Conservation (phyloP, 2,329 filamentous ascomycete genomes). For the Mycocentrospora acerina region DNA sequence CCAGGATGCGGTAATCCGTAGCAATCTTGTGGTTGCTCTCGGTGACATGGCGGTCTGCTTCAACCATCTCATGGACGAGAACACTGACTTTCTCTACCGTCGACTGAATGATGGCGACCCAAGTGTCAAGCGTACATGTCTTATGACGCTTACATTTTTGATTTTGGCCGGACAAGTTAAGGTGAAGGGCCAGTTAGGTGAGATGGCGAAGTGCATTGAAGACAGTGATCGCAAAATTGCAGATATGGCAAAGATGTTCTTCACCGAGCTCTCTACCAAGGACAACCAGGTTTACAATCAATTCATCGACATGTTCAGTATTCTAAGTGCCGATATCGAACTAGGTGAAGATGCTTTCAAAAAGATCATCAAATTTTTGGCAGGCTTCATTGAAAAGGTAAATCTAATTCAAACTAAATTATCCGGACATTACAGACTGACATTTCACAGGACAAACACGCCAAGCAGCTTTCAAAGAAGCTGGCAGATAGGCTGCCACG, state of each 20-base stretch:
- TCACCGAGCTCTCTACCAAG: conserved; percentile 94
- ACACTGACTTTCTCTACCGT: conserved; percentile 96
- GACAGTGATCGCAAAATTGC: conserved; percentile 93
- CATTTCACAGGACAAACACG: conserved; percentile 82
- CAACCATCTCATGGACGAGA: conserved; percentile 98
- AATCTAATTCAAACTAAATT: too few species aligned
- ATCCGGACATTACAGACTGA: conserved; percentile 14
- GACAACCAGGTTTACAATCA: conserved; percentile 99
- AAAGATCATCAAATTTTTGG: conserved; percentile 86
- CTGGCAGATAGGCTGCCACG: conserved; percentile 80
- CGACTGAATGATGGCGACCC: conserved; percentile 84
- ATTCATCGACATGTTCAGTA: conserved; percentile 98
- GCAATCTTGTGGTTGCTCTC: conserved; percentile 93
- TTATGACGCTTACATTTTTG: conserved; percentile 97
- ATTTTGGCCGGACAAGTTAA: conserved; percentile 98
- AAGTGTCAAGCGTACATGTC: conserved; percentile 92
- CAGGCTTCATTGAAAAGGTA: conserved; percentile 97
- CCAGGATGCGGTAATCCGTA: conserved; percentile 86
- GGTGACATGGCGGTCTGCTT: conserved; percentile 99
- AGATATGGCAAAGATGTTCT: conserved; percentile 96
- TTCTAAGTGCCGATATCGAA: conserved; percentile 78
- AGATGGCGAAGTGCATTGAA: conserved; percentile 99
- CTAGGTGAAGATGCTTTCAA: conserved; percentile 84
- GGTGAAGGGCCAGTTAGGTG: conserved; percentile 96
- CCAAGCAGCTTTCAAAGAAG: conserved; percentile 90